Conservation (phyloP, 1,284 basidiomycete genomes). For the Ganoderma sinense region DNA sequence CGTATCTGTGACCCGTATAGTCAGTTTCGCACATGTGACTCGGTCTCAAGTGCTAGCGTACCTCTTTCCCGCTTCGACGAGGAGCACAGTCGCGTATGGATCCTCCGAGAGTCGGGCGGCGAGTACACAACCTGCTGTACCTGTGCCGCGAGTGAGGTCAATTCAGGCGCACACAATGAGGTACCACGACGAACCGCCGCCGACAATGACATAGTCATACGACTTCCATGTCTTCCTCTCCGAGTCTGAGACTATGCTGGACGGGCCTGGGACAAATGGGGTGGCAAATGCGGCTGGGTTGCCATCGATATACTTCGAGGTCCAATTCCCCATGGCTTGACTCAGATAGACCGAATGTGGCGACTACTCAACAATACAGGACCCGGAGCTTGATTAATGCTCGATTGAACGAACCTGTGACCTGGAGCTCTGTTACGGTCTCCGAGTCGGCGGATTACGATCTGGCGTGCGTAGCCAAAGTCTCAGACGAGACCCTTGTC, state of each 20-base stretch:
- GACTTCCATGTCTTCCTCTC: constrained; percentile 9
- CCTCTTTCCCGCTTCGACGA: constrained; percentile 33
- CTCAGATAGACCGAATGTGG: not conserved
- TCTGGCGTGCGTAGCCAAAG: no score
- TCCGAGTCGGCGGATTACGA: no score
- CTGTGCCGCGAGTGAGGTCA: not conserved
- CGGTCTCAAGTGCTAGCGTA: not conserved
- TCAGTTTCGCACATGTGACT: not conserved
- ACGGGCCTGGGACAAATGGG: not conserved
- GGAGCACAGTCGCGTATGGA: constrained; percentile 10
- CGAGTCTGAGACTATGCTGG: not conserved
- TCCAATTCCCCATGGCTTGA: not conserved
- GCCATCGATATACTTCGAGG: not conserved
- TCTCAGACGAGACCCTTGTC: no score
- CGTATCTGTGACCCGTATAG: constrained; percentile 9
- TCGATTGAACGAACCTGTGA: no score
- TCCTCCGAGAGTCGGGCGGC: constrained; percentile 16
- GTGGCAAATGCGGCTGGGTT: not conserved
- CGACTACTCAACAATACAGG: no score
- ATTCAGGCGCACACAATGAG: not conserved
- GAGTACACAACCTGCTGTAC: constrained; percentile 22
- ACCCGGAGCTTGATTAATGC: no score
- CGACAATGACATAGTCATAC: constrained; percentile 52
- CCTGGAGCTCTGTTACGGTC: no score
- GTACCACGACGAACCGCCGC: constrained; percentile 44